These are phyloP conservation scores for Chalaropsis ovoidea DNA, from an alignment of 2,329 filamentous ascomycete species.

Conservation along the genomic window DNA sequence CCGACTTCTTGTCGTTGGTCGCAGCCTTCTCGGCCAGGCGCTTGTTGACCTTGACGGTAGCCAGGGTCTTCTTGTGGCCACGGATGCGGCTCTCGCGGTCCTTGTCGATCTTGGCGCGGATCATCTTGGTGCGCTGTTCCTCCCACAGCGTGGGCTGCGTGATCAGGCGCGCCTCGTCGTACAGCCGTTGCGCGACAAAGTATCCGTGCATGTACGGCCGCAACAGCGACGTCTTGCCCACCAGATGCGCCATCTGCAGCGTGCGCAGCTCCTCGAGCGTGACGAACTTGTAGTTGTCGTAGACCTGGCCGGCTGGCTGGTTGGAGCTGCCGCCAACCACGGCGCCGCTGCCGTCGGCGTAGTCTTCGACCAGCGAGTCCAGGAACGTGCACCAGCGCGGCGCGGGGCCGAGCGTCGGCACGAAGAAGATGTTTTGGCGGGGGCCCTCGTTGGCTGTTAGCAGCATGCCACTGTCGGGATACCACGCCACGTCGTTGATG, in stretches of 20 bases:
- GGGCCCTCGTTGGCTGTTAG: constrained; percentile 93
- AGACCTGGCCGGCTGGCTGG: constrained; percentile 64
- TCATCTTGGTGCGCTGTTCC: constrained; percentile 78
- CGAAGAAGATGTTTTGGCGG: constrained; percentile 90
- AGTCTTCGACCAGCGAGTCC: constrained; percentile 96
- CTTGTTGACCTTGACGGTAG: constrained; percentile 77
- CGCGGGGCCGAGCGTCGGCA: constrained; percentile 84
- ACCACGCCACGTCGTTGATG: constrained; percentile 88
- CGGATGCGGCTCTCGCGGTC: constrained; percentile 91
- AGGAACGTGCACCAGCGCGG: constrained; percentile 95
- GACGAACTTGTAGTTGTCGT: constrained; percentile 99
- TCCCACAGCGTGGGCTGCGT: constrained; percentile 90
- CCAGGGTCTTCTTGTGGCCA: constrained; percentile 65
- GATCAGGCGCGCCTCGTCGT: constrained; percentile 88
- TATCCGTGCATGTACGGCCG: constrained; percentile 98
- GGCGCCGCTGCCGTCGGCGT: constrained; percentile 57
- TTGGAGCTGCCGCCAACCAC: constrained; percentile 24
- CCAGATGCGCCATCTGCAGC: constrained; percentile 75
- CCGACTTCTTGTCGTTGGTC: constrained; percentile 42
- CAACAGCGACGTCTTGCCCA: constrained; percentile 81
- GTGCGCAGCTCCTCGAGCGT: constrained; percentile 75
- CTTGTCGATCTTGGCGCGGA: constrained; percentile 93
- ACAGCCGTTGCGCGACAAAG: constrained; percentile 89
- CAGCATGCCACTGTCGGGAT: constrained; percentile 85
- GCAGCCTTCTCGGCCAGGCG: constrained; percentile 63